Evolutionary conservation across 2,329 filamentous ascomycete species (phyloP).

Genomic region (Fusarium sp.): DNA sequence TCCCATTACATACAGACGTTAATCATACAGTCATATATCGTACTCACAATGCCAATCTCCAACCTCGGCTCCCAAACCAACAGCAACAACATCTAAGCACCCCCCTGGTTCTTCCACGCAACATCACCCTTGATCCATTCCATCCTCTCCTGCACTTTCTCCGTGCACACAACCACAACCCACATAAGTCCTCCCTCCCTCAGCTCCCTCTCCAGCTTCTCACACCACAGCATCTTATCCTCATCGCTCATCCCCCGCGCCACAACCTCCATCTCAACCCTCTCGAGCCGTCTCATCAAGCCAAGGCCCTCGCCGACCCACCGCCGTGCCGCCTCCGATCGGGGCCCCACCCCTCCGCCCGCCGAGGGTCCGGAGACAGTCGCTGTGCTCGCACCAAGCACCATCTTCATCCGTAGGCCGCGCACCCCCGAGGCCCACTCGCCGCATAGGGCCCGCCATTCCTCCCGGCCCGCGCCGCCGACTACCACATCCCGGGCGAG

Average conservation of each 20-base stretch:
- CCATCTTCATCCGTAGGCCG: slow-evolving; percentile 56
- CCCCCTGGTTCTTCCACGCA: slow-evolving; percentile 26
- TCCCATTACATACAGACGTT: neutral
- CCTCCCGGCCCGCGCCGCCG: slow-evolving; percentile 40
- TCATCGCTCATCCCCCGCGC: slow-evolving; percentile 46
- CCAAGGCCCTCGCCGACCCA: slow-evolving; percentile 47
- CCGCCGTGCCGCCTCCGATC: slow-evolving; percentile 28
- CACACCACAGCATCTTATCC: slow-evolving; percentile 53
- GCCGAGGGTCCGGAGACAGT: slow-evolving; percentile 35
- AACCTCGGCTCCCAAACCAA: neutral
- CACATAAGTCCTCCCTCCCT: slow-evolving; percentile 27
- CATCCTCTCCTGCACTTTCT: slow-evolving; percentile 43
- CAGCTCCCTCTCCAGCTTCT: slow-evolving; percentile 45
- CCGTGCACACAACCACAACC: slow-evolving; percentile 41
- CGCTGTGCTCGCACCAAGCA: slow-evolving; percentile 41
- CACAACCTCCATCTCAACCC: slow-evolving; percentile 56
- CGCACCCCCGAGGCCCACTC: slow-evolving; percentile 51
- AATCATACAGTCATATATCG: neutral
- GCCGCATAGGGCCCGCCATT: slow-evolving; percentile 54
- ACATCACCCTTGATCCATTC: slow-evolving; percentile 39
- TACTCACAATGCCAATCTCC: neutral
- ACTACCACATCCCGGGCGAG: slow-evolving; percentile 52
- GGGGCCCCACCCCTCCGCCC: slow-evolving; percentile 29
- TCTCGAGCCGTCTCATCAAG: slow-evolving; percentile 47
- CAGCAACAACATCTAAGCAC: neutral